Percentiles rank a stretch among this genome's conserved stretches.
phyloP scores from a whole-genome alignment of 176 grass and related monocot genomes.

The Triticum turgidum region DNA sequence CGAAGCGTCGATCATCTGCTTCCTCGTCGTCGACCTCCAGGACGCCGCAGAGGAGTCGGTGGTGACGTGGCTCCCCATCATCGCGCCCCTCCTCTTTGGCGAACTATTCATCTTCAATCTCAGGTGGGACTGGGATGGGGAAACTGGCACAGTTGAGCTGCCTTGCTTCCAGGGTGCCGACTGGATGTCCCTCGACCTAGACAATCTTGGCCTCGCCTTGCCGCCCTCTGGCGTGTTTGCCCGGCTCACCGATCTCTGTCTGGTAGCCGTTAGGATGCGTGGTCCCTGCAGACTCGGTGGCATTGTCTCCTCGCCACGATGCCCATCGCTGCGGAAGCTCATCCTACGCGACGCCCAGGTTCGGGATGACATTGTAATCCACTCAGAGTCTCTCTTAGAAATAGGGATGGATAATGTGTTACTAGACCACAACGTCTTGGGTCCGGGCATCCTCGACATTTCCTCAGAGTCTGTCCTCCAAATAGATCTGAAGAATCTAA shows the following conservation, averaged over 20 bases:
- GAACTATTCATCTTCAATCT: not conserved
- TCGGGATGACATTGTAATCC: not conserved
- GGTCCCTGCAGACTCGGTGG: not conserved
- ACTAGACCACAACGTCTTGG: not conserved
- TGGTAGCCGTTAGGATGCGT: fast-evolving
- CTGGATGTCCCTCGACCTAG: not conserved
- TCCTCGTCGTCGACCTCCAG: not conserved
- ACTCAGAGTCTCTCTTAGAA: not conserved
- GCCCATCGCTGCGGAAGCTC: not conserved
- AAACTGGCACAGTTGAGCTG: not conserved
- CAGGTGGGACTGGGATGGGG: not conserved
- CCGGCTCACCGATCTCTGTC: not conserved
- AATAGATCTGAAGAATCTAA: not conserved
- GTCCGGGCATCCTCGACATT: not conserved
- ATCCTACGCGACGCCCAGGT: not conserved
- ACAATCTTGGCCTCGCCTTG: not conserved
- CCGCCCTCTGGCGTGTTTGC: not conserved
- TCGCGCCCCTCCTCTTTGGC: not conserved
- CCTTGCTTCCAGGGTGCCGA: not conserved
- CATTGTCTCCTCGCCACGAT: not conserved
- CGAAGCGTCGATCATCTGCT: not conserved
- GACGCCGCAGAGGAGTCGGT: not conserved
- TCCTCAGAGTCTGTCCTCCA: not conserved
- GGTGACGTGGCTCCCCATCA: not conserved
- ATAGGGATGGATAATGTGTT: not conserved